Percentiles rank a stretch among this genome's conserved stretches.
Evolutionary conservation across 2,329 filamentous ascomycete species (phyloP).

Genomic region (Hypocreales sp.): DNA sequence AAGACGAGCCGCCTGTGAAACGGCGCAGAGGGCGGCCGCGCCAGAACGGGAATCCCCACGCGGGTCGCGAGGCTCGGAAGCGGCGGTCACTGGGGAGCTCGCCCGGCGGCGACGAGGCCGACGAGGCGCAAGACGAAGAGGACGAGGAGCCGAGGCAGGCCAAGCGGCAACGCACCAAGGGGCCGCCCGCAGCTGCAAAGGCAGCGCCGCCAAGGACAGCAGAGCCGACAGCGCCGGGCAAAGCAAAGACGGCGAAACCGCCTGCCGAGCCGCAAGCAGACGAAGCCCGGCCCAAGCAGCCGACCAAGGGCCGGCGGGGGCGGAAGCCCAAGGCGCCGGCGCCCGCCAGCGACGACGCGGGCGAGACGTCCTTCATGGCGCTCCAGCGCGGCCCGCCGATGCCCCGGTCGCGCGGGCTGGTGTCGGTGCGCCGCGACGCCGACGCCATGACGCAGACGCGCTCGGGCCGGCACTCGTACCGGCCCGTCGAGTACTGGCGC

Average conservation of each 20-base stretch:
- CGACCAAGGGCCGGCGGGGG: slow-evolving; percentile 10
- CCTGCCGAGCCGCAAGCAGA: slow-evolving; percentile 2
- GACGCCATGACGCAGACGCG: slow-evolving; percentile 46
- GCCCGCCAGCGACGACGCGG: slow-evolving; percentile 20
- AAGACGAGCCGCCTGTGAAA: slow-evolving; percentile 2
- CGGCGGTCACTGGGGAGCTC: slow-evolving; percentile 3
- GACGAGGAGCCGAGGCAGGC: slow-evolving; percentile 9
- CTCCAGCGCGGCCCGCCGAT: slow-evolving; percentile 39
- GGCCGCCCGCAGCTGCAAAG: slow-evolving; percentile 9
- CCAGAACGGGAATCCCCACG: slow-evolving; percentile 1
- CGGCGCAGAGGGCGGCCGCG: slow-evolving; percentile 6
- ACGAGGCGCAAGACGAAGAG: slow-evolving; percentile 8
- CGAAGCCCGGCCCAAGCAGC: slow-evolving; percentile 4
- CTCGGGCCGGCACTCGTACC: slow-evolving; percentile 63
- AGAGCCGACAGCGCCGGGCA: slow-evolving; percentile 2
- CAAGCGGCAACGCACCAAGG: slow-evolving; percentile 13
- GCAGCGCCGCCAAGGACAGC: slow-evolving; percentile 9
- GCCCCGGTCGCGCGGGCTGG: slow-evolving; percentile 37
- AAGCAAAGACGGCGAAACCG: slow-evolving; percentile 2
- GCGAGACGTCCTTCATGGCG: slow-evolving; percentile 29
- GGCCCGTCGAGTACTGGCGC: slow-evolving; percentile 73
- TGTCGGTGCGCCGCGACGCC: slow-evolving; percentile 32
- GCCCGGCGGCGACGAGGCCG: slow-evolving; percentile 1
- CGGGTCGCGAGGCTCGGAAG: slow-evolving; percentile 2
- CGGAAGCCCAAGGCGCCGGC: slow-evolving; percentile 20